These are phyloP conservation scores for Teratosphaeria viscida DNA, from an alignment of 2,329 filamentous ascomycete species.

Conservation along the genomic window DNA sequence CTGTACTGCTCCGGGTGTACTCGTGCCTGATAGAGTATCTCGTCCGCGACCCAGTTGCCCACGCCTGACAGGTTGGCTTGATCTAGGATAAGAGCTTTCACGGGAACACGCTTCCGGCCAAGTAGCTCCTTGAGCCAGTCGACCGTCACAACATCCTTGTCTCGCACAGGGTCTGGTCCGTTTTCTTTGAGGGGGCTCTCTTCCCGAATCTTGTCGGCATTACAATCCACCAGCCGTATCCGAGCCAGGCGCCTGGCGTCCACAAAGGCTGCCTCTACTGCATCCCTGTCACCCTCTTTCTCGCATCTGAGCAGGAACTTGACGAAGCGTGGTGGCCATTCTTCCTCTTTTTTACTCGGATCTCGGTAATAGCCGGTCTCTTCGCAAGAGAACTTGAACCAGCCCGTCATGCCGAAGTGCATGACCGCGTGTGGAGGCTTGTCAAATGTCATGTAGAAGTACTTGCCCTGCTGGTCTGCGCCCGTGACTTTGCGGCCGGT, in stretches of 20 bases:
- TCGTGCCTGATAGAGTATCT: constrained; percentile 78
- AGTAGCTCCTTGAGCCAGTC: constrained; percentile 65
- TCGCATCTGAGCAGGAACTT: constrained; percentile 67
- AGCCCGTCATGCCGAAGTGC: constrained; percentile 50
- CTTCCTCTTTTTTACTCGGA: constrained; percentile 30
- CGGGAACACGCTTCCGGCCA: constrained; percentile 65
- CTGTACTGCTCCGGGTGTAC: constrained; percentile 91
- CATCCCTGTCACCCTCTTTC: constrained; percentile 28
- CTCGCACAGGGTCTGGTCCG: constrained; percentile 82
- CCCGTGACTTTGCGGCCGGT: constrained; percentile 60
- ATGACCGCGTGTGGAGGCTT: constrained; percentile 67
- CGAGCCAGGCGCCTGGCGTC: constrained; percentile 71
- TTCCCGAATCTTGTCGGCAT: constrained; percentile 63
- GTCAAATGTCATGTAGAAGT: constrained; percentile 82
- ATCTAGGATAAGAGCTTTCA: constrained; percentile 82
- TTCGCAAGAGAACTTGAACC: constrained; percentile 77
- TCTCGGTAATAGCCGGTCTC: constrained; percentile 68
- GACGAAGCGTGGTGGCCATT: constrained; percentile 82
- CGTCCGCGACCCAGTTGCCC: constrained; percentile 96
- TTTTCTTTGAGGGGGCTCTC: constrained; percentile 77
- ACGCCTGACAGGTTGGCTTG: constrained; percentile 84
- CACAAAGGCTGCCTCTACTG: constrained; percentile 64
- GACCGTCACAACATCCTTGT: constrained; percentile 65
- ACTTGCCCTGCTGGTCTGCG: constrained; percentile 86
- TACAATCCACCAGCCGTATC: constrained; percentile 72